Conservation (phyloP, 148 eudicot species). For the Diospyros lotus region DNA sequence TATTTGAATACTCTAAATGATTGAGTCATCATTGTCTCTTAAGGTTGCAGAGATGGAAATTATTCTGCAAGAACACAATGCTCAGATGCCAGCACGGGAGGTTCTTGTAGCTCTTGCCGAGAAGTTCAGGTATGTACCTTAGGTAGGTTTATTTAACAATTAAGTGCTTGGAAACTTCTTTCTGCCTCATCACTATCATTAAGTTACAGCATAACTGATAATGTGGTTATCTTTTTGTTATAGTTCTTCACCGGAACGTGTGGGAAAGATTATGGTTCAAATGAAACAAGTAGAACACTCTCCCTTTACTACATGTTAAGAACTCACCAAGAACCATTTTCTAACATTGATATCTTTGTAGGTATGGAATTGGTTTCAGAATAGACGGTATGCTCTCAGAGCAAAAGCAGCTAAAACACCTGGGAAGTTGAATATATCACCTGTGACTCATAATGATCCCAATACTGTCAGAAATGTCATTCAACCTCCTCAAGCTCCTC, state of each 20-base stretch:
- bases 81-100: constrained; percentile 66
- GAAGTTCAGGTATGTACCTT: constrained; percentile 62
- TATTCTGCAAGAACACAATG: constrained; percentile 61
- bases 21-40: background rate
- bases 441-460: constrained; percentile 45
- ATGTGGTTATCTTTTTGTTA: constrained; percentile 12
- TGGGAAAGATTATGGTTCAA: constrained; percentile 64
- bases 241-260: constrained; percentile 60
- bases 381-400: constrained; percentile 85
- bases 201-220: background rate
- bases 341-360: constrained; percentile 19
- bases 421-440: constrained; percentile 36
- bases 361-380: constrained; percentile 99
- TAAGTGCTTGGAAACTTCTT: constrained; percentile 3
- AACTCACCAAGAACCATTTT: background rate
- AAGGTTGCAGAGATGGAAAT: constrained; percentile 93
- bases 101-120: constrained; percentile 70
- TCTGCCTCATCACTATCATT: background rate
- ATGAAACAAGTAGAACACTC: constrained; percentile 67
- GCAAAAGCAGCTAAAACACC: constrained; percentile 61
- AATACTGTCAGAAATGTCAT: constrained; percentile 37
- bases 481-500: constrained; percentile 34
- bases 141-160: constrained; percentile 1
- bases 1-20: background rate
- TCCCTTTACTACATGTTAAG: background rate